Conservation (phyloP, 75 land plant genomes). For the Sequoia sempervirens region DNA sequence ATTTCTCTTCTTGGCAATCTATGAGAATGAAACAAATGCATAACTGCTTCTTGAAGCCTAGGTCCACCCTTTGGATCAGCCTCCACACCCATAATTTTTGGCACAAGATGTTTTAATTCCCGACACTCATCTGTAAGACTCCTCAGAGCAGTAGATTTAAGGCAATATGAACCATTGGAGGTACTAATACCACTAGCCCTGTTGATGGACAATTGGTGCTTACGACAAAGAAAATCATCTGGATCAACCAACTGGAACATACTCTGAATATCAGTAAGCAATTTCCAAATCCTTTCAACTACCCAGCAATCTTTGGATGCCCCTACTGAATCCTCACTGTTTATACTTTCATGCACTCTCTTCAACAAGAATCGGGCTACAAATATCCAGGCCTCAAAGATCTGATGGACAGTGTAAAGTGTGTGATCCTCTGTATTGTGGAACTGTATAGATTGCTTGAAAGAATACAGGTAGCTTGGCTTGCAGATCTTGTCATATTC, state of each 20-base stretch:
- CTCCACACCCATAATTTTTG: conserved; percentile 60
- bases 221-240: conserved; percentile 63
- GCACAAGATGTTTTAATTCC: conserved; percentile 68
- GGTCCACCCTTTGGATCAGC: conserved; percentile 85
- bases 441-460: conserved; percentile 27
- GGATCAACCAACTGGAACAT: conserved; percentile 63
- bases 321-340: conserved; percentile 13
- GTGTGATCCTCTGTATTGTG: conserved; percentile 52
- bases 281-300: conserved; percentile 69
- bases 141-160: conserved; percentile 50
- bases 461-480: conserved; percentile 37
- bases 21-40: conserved; percentile 47
- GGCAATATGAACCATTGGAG: conserved; percentile 54
- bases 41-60: conserved; percentile 74
- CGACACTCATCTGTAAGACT: conserved; percentile 37
- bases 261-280: conserved; percentile 49
- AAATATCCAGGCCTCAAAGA: conserved; percentile 63
- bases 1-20: neutral
- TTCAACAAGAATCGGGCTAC: conserved; percentile 32
- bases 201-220: conserved; percentile 53
- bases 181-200: conserved; percentile 3
- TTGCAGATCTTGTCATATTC: conserved; percentile 62
- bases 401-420: conserved; percentile 54
- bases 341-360: conserved; percentile 34
- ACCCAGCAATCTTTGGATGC: conserved; percentile 64